Evolutionary conservation across 169 alveolate species (phyloP).

Genomic region (Plasmodium adleri): DNA sequence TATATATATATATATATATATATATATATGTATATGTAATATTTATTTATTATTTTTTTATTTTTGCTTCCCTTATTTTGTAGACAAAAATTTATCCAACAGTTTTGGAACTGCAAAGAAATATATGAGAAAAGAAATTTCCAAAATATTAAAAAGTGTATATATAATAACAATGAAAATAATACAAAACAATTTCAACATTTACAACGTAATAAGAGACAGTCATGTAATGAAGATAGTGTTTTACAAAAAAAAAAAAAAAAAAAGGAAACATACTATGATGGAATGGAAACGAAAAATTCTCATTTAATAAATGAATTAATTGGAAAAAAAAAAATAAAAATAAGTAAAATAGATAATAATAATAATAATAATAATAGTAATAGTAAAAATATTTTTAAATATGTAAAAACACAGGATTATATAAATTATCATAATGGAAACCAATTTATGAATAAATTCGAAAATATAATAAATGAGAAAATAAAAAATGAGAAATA

Average conservation of each 20-base stretch:
- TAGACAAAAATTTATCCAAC: conserved; percentile 45
- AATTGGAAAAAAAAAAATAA: neutral
- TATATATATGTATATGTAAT: neutral
- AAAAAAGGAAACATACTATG: neutral
- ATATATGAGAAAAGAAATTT: conserved; percentile 53
- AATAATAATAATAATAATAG: neutral
- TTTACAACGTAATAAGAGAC: neutral
- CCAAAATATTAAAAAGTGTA: conserved; percentile 29
- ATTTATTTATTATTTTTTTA: neutral
- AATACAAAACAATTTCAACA: neutral
- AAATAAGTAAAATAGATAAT: neutral
- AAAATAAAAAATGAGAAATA: neutral
- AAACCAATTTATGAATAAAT: neutral
- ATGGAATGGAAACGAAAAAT: neutral
- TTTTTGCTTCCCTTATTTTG: neutral
- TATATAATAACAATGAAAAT: conserved; percentile 9
- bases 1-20: neutral
- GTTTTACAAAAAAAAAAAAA: neutral
- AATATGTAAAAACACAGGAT: neutral
- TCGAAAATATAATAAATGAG: conserved; percentile 4
- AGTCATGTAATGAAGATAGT: neutral
- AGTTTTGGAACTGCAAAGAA: conserved; percentile 29
- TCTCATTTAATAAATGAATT: neutral
- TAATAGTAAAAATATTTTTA: neutral
- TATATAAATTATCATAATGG: neutral